Percentiles rank a stretch among this genome's conserved stretches.
These are phyloP conservation scores for Sideroxylon spinosum DNA, from an alignment of 179 eudicot genomes.

Conservation along the genomic window DNA sequence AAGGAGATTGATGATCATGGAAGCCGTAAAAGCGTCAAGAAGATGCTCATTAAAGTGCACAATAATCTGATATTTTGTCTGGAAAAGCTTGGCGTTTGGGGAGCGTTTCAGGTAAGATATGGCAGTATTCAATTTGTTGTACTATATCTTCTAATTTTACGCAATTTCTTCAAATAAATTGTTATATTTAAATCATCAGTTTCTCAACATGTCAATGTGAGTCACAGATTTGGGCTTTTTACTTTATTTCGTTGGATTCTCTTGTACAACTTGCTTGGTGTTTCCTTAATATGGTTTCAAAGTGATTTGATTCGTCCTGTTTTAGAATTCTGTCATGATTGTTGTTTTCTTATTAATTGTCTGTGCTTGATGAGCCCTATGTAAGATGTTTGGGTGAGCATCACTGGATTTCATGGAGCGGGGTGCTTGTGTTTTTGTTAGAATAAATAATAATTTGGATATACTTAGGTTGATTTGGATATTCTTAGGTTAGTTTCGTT, in stretches of 20 bases:
- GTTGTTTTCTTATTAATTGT: not conserved
- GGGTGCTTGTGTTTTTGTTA: too few relatives aligned
- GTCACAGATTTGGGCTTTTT: not conserved
- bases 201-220: not conserved
- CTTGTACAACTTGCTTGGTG: not conserved
- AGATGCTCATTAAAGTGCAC: constrained; percentile 56
- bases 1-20: constrained; percentile 35
- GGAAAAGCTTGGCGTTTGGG: constrained; percentile 80
- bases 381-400: not conserved
- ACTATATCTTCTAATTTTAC: not conserved
- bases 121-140: not conserved
- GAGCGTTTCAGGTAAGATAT: constrained; percentile 40
- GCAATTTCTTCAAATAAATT: not conserved
- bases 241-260: not conserved
- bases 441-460: too few relatives aligned
- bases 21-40: constrained; percentile 46
- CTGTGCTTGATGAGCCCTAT: not conserved
- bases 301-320: not conserved
- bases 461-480: too few relatives aligned
- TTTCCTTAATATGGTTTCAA: not conserved
- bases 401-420: not conserved
- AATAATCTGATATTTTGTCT: constrained; percentile 54
- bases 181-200: not conserved
- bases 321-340: not conserved
- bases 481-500: too few relatives aligned